phyloP scores from a whole-genome alignment of 179 eudicot genomes.

The Nepenthes alata region DNA sequence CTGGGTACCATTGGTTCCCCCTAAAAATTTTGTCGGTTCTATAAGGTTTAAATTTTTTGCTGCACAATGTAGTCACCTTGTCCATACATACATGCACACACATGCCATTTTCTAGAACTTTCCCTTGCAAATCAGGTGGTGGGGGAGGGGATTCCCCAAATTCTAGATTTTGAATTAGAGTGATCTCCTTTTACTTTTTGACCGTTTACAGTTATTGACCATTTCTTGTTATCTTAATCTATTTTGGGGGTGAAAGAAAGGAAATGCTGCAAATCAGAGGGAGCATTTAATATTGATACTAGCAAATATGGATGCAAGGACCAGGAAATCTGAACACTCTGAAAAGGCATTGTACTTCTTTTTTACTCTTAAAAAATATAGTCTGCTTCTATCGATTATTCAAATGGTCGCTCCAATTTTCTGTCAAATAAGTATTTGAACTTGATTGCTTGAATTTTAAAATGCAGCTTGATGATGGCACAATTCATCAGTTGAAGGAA shows the following conservation, averaged over 20 bases:
- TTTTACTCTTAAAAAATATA: not conserved
- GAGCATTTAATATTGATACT: constrained; percentile 90
- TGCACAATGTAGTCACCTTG: too few relatives aligned
- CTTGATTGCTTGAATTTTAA: constrained; percentile 1
- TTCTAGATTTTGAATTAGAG: too few relatives aligned
- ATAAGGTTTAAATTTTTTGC: too few relatives aligned
- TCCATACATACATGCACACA: too few relatives aligned
- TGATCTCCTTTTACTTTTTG: too few relatives aligned
- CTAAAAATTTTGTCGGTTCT: too few relatives aligned
- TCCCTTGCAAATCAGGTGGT: too few relatives aligned
- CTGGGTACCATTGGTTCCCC: too few relatives aligned
- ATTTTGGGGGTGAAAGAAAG: constrained; percentile 47
- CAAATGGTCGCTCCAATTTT: not conserved
- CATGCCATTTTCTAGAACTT: too few relatives aligned
- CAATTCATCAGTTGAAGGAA: constrained; percentile 53
- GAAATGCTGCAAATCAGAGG: constrained; percentile 95
- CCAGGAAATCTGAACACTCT: constrained; percentile 33
- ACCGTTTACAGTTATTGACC: too few relatives aligned
- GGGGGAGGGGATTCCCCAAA: too few relatives aligned
- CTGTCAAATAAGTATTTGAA: not conserved
- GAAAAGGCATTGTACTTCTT: constrained; percentile 33
- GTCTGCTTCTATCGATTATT: not conserved
- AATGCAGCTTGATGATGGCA: constrained; percentile 55
- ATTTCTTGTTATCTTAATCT: constrained; percentile 2
- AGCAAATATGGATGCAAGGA: constrained; percentile 84